These are phyloP conservation scores for Dactylellina drechsleri DNA, from an alignment of 2,329 filamentous ascomycete genomes.

Conservation along the genomic window DNA sequence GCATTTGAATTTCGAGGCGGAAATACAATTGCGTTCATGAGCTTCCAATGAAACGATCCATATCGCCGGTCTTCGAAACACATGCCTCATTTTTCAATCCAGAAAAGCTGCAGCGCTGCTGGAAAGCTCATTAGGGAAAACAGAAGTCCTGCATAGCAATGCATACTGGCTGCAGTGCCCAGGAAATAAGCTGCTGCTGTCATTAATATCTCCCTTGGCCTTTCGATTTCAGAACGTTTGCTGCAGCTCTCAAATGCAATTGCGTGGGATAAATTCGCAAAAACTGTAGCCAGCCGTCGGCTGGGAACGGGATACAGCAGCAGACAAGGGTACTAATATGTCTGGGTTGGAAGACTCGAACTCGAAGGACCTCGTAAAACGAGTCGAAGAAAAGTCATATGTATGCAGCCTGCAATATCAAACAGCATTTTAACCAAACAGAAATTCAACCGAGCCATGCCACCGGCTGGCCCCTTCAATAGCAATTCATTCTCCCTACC, in stretches of 20 bases:
- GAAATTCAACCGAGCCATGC: constrained; percentile 28
- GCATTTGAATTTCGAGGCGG: constrained; percentile 34
- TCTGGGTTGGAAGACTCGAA: constrained; percentile 4
- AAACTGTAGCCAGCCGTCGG: constrained; percentile 53
- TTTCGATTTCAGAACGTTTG: neutral
- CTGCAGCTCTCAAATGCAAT: constrained; percentile 10
- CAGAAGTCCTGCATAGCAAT: constrained; percentile 37
- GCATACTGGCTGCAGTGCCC: constrained; percentile 35
- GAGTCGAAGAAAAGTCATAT: constrained; percentile 5
- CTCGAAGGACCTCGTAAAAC: constrained; percentile 8
- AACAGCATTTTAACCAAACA: constrained; percentile 9
- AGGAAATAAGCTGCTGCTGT: constrained; percentile 40
- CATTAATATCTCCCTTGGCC: no score
- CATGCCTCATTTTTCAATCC: constrained; percentile 38
- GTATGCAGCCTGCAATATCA: constrained; percentile 10
- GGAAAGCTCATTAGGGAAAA: neutral
- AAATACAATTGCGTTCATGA: constrained; percentile 11
- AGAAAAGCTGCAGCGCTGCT: constrained; percentile 5
- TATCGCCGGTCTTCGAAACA: constrained; percentile 28
- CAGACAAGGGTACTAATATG: neutral
- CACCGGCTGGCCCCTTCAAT: neutral
- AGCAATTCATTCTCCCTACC: constrained; percentile 13
- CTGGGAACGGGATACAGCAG: constrained; percentile 50
- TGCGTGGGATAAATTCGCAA: constrained; percentile 44
- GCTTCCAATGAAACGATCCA: constrained; percentile 24